phyloP scores from a whole-genome alignment of 805 yeast genomes.

The Yarrowia divulgata region DNA sequence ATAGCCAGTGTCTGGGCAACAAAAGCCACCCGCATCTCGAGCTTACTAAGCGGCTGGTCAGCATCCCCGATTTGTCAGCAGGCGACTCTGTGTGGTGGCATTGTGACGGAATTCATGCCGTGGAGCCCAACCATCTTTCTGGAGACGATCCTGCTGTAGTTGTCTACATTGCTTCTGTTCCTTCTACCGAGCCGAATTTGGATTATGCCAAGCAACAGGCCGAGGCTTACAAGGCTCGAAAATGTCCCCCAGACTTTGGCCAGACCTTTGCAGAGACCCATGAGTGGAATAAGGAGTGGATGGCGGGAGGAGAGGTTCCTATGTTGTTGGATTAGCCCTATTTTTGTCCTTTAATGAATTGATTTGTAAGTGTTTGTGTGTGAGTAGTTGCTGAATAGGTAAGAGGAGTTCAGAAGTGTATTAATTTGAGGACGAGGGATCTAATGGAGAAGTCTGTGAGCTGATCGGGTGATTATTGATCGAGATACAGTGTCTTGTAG shows the following conservation, averaged over 20 bases:
- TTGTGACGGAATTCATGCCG: conserved; percentile 28
- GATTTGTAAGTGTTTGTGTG: too few relatives aligned
- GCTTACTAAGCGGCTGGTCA: background rate
- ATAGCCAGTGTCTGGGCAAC: background rate
- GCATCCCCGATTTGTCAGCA: background rate
- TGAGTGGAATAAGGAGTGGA: background rate
- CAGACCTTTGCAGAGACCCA: background rate
- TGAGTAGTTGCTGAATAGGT: too few relatives aligned
- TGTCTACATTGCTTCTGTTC: conserved; percentile 14
- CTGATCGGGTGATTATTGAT: too few relatives aligned
- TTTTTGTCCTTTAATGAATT: too few relatives aligned
- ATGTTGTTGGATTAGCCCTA: background rate
- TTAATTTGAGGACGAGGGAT: too few relatives aligned
- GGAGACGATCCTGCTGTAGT: conserved; percentile 4
- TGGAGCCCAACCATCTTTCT: background rate
- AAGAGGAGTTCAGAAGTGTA: too few relatives aligned
- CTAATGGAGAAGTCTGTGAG: too few relatives aligned
- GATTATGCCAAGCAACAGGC: conserved; percentile 12
- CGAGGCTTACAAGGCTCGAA: background rate
- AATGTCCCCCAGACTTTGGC: conserved; percentile 9
- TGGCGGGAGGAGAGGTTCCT: conserved; percentile 8
- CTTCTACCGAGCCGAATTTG: background rate
- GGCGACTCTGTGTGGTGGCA: conserved; percentile 30
- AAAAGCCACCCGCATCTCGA: conserved; percentile 15
- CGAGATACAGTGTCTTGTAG: too few relatives aligned